These are phyloP conservation scores for Hypoxylon lienhwacheense DNA, from an alignment of 495 filamentous ascomycete genomes.

Conservation along the genomic window DNA sequence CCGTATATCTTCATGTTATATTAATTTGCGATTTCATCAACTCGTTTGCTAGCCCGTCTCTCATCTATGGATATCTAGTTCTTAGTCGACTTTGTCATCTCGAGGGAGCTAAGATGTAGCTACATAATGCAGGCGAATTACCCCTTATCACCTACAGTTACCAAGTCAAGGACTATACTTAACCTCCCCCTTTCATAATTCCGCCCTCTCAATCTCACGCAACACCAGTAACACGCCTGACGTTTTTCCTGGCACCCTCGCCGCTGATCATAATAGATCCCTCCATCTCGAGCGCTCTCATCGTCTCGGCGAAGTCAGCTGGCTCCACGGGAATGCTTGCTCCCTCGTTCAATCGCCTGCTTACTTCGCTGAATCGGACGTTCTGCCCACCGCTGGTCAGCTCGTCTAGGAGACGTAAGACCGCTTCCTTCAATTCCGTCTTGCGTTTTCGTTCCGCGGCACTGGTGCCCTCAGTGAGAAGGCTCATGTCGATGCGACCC, in stretches of 20 bases:
- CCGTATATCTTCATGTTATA: constrained; percentile 4
- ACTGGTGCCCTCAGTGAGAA: constrained; percentile 89
- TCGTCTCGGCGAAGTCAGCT: constrained; percentile 76
- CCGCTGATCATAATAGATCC: constrained; percentile 79
- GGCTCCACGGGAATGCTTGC: constrained; percentile 72
- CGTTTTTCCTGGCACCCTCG: constrained; percentile 78
- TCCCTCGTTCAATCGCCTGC: constrained; percentile 70
- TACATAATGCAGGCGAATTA: constrained; percentile 3
- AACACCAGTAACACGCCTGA: constrained; percentile 69
- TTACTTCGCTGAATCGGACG: constrained; percentile 77
- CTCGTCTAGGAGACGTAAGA: constrained; percentile 76
- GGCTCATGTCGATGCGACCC: constrained; percentile 93
- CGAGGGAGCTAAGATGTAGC: constrained; percentile 12
- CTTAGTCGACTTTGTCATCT: constrained; percentile 9
- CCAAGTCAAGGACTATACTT: not conserved
- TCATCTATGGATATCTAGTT: constrained; percentile 20
- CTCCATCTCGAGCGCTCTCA: constrained; percentile 80
- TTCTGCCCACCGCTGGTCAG: constrained; percentile 65
- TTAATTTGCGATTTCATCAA: constrained; percentile 23
- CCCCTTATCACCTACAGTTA: constrained; percentile 6
- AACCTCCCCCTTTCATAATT: not conserved
- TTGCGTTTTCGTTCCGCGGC: constrained; percentile 77
- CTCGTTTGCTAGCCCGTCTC: constrained; percentile 22
- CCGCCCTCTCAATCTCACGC: constrained; percentile 29
- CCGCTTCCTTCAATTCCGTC: constrained; percentile 80